Percentiles rank a stretch among this genome's conserved stretches.
Conservation (phyloP, 495 filamentous ascomycete species). For the Aspergillus homomorphus region DNA sequence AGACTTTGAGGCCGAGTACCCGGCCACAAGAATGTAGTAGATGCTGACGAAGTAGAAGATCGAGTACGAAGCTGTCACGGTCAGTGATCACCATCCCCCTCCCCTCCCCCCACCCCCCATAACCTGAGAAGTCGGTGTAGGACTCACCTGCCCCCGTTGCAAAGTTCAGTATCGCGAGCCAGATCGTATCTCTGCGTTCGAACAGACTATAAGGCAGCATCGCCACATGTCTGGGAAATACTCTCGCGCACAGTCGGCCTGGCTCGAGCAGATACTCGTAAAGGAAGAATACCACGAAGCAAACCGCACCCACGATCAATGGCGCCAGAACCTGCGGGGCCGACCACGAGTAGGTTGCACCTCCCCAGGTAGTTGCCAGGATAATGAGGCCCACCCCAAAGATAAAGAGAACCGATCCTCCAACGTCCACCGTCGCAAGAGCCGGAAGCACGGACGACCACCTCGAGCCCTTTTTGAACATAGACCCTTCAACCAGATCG, state of each 20-base stretch:
- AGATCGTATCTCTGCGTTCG: slow-evolving; percentile 44
- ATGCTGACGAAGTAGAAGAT: slow-evolving; percentile 61
- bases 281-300: slow-evolving; percentile 44
- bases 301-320: slow-evolving; percentile 46
- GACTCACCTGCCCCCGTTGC: slow-evolving; percentile 43
- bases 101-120: neutral
- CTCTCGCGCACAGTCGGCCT: slow-evolving; percentile 34
- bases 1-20: slow-evolving; percentile 41
- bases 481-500: slow-evolving; percentile 30
- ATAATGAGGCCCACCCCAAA: slow-evolving; percentile 57
- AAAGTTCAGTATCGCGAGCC: slow-evolving; percentile 54
- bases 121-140: neutral
- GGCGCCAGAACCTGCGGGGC: slow-evolving; percentile 50
- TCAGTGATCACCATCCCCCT: slow-evolving; percentile 1
- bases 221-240: slow-evolving; percentile 47
- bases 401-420: slow-evolving; percentile 56
- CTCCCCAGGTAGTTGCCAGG: slow-evolving; percentile 58
- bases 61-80: slow-evolving; percentile 35
- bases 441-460: slow-evolving; percentile 29
- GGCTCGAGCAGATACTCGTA: slow-evolving; percentile 57
- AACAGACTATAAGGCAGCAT: slow-evolving; percentile 58
- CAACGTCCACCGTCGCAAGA: slow-evolving; percentile 51
- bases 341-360: slow-evolving; percentile 53
- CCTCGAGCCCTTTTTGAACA: slow-evolving; percentile 19
- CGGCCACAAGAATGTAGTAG: slow-evolving; percentile 55